These are phyloP conservation scores for Litsea cubeba DNA, from an alignment of 164 flowering plant genomes.

Conservation along the genomic window DNA sequence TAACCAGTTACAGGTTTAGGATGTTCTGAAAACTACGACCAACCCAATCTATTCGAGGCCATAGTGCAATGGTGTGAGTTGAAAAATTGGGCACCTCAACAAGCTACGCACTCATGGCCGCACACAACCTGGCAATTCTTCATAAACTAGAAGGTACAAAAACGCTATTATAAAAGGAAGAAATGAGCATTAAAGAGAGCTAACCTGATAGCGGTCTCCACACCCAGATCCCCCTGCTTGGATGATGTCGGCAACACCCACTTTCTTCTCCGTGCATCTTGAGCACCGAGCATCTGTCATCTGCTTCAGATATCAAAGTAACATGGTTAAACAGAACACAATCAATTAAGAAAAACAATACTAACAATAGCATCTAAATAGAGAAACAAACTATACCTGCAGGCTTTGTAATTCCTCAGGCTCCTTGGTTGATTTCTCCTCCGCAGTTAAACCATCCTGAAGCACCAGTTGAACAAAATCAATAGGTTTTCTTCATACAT, in stretches of 20 bases:
- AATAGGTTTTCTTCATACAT: not conserved
- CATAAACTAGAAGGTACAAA: not conserved
- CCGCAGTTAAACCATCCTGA: constrained; percentile 83
- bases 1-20: too few relatives aligned
- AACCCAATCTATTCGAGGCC: too few relatives aligned
- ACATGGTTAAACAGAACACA: not conserved
- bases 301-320: constrained; percentile 32
- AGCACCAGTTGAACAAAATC: constrained; percentile 8
- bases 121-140: too few relatives aligned
- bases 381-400: constrained; percentile 50
- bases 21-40: too few relatives aligned
- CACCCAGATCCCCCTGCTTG: constrained; percentile 62
- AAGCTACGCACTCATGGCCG: too few relatives aligned
- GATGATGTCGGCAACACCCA: constrained; percentile 71
- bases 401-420: constrained; percentile 71
- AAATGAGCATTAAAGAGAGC: not conserved
- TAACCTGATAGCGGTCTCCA: constrained; percentile 81
- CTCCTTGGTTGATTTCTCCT: constrained; percentile 65
- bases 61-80: too few relatives aligned
- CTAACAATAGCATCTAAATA: not conserved
- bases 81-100: too few relatives aligned
- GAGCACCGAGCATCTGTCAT: constrained; percentile 94
- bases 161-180: not conserved
- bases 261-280: constrained; percentile 78
- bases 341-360: not conserved